Evolutionary conservation across 192 early-diverging fungal genomes (phyloP), one percentile per base, ranked within the genome.

Genomic region (Coemansia sp.): DNA sequence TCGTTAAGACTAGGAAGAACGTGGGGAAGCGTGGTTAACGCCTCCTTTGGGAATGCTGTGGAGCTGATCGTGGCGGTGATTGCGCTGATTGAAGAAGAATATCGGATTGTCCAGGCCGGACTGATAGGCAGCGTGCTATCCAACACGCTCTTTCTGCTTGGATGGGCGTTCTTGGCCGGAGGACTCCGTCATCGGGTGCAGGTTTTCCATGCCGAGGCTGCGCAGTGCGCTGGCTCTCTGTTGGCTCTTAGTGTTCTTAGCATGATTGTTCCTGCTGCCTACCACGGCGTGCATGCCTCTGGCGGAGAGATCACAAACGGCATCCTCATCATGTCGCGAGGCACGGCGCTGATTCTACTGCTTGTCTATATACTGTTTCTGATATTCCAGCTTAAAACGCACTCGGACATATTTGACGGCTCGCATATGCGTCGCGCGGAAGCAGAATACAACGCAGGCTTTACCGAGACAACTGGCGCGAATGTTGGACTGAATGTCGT

Each of bases 51-150:
- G 10, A 93, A 93, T 57, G 81, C 85, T 6, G 90, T 92, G 26
- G 87, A 87, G 69, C 69, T 86, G 16, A 76, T 85, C n/a, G 64
- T 81, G 13, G 75, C 70, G 2, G 79, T 89, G 9, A 85, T 90
- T 54, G 89, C 89, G 19, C 72, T 92, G 19, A 84, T 79, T 9
- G 70, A 90, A 39, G 87, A 87, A 10, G 75, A 87, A 40, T 80
- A 89, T 38, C 77, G 86, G 40, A 86, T 90, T 19, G 88, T 92
- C 23, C 89, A 92, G 81, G 85, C 92, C 9, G 89, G 92, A 7
- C 77, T 96, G 50, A 83, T 98, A 13, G 96, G 96, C 11, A 93
- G 93, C 23, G 94, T 98, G 66, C 83, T 98, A 16, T 93, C 91
- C 65, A 98, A 98, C 73, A 77, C 96, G 75, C 79, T 98, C 42